Conservation (phyloP, 768 basidiomycete genomes). For the Dendrothele bispora region DNA sequence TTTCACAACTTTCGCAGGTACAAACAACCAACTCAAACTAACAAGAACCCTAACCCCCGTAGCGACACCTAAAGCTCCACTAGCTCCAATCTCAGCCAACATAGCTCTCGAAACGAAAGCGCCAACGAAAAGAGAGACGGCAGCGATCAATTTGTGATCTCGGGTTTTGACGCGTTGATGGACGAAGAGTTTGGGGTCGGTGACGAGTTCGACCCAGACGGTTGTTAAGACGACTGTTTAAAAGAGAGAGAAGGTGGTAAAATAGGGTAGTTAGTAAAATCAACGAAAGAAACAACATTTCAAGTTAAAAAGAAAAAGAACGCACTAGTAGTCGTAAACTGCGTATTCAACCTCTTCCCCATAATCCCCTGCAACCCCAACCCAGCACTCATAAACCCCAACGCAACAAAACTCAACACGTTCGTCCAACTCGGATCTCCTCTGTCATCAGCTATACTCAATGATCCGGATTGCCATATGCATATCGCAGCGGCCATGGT, state of each 20-base stretch:
- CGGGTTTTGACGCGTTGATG: slow-evolving; percentile 54
- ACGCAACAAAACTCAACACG: slow-evolving; percentile 59
- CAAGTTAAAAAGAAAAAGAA: slow-evolving; percentile 15
- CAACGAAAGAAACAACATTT: slow-evolving; percentile 20
- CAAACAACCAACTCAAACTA: slow-evolving; percentile 64
- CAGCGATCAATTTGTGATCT: slow-evolving; percentile 72
- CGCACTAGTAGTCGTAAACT: slow-evolving; percentile 76
- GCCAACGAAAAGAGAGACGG: slow-evolving; percentile 70
- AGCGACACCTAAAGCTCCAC: slow-evolving; percentile 63
- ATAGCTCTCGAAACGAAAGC: slow-evolving; percentile 68
- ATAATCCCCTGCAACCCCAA: slow-evolving; percentile 87
- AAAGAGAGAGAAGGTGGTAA: slow-evolving; percentile 45
- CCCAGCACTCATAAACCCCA: slow-evolving; percentile 81
- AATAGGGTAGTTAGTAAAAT: not conserved
- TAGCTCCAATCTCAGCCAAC: slow-evolving; percentile 57
- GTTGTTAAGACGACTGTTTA: slow-evolving; percentile 78
- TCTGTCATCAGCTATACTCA: slow-evolving; percentile 51
- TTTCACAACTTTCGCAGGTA: too few species aligned
- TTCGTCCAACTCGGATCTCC: slow-evolving; percentile 73
- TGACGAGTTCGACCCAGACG: slow-evolving; percentile 86
- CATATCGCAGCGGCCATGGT: slow-evolving; percentile 72
- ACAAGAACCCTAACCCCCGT: slow-evolving; percentile 63
- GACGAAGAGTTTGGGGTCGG: slow-evolving; percentile 79
- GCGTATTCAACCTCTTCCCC: slow-evolving; percentile 77
- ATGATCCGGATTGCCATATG: slow-evolving; percentile 68